phyloP scores from a whole-genome alignment of 192 early-diverging fungal genomes.

The Diversispora eburnea region DNA sequence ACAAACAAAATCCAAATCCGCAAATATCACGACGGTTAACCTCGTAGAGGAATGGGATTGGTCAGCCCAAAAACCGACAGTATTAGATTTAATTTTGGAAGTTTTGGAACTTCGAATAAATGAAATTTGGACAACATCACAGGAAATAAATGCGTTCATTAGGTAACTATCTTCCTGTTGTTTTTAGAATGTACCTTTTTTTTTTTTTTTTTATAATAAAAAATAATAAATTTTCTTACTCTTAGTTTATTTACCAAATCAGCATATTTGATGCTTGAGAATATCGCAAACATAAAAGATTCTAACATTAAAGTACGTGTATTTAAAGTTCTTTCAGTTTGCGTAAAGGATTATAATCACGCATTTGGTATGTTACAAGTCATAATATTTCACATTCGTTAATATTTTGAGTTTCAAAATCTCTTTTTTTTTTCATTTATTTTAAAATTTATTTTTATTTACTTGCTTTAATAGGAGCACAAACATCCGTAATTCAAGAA shows the following conservation, averaged over 20 bases:
- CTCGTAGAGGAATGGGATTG: slow-evolving; percentile 51
- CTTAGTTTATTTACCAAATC: slow-evolving; percentile 69
- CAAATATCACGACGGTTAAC: slow-evolving; percentile 23
- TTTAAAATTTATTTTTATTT: background rate
- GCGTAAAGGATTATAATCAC: slow-evolving; percentile 76
- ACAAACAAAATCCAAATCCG: slow-evolving; percentile 42
- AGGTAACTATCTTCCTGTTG: slow-evolving; percentile 35
- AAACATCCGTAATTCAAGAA: slow-evolving; percentile 76
- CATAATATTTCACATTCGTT: background rate
- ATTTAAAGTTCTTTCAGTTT: slow-evolving; percentile 70
- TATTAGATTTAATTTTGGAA: slow-evolving; percentile 50
- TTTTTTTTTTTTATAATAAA: background rate
- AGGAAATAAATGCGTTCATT: slow-evolving; percentile 66
- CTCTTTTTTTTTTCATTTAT: background rate
- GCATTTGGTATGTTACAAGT: slow-evolving; percentile 49
- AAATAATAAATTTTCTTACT: background rate
- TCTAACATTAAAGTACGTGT: slow-evolving; percentile 51
- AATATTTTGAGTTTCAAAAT: background rate
- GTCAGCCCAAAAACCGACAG: slow-evolving; percentile 53
- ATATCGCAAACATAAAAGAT: slow-evolving; percentile 63
- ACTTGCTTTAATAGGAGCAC: slow-evolving; percentile 46
- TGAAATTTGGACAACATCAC: slow-evolving; percentile 66
- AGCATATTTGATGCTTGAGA: slow-evolving; percentile 79
- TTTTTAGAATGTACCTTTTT: background rate
- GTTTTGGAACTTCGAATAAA: slow-evolving; percentile 61